Percentiles rank a stretch among this genome's conserved stretches.
Conservation (phyloP, 1,284 basidiomycete genomes). For the Naganishia liquefaciens region DNA sequence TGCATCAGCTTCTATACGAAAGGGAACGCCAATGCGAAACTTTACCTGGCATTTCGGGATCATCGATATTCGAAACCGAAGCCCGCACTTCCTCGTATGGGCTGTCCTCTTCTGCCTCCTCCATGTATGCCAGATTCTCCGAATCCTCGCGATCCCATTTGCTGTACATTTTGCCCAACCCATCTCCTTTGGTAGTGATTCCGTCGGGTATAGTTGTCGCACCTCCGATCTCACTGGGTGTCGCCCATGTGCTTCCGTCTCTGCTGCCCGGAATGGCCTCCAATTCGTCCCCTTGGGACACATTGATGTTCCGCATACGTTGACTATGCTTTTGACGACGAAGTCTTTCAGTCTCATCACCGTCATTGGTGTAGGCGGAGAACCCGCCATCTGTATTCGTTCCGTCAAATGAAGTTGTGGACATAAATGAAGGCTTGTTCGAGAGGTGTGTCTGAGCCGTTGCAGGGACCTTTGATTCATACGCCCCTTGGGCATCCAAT, state of each 20-base stretch:
- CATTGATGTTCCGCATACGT: slow-evolving; percentile 27
- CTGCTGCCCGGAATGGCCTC: slow-evolving; percentile 23
- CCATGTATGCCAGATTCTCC: slow-evolving; percentile 6
- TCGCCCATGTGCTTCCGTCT: slow-evolving; percentile 19
- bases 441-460: slow-evolving; percentile 11
- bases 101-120: slow-evolving; percentile 69
- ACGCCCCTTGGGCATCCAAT: too few relatives aligned
- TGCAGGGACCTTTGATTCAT: background rate
- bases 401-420: slow-evolving; percentile 23
- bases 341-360: slow-evolving; percentile 7
- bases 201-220: slow-evolving; percentile 53
- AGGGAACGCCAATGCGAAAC: background rate
- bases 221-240: slow-evolving; percentile 47
- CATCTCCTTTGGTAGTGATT: slow-evolving; percentile 51
- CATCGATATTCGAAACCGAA: slow-evolving; percentile 94
- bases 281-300: slow-evolving; percentile 11
- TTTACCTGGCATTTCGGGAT: slow-evolving; percentile 80
- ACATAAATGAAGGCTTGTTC: slow-evolving; percentile 24
- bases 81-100: slow-evolving; percentile 96
- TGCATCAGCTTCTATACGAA: background rate
- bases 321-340: slow-evolving; percentile 10
- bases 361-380: slow-evolving; percentile 18
- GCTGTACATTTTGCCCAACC: slow-evolving; percentile 38
- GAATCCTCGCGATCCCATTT: slow-evolving; percentile 23
- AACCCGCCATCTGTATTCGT: slow-evolving; percentile 15